Conservation (phyloP, 202 grass and related monocot species). For the Setaria italica region DNA sequence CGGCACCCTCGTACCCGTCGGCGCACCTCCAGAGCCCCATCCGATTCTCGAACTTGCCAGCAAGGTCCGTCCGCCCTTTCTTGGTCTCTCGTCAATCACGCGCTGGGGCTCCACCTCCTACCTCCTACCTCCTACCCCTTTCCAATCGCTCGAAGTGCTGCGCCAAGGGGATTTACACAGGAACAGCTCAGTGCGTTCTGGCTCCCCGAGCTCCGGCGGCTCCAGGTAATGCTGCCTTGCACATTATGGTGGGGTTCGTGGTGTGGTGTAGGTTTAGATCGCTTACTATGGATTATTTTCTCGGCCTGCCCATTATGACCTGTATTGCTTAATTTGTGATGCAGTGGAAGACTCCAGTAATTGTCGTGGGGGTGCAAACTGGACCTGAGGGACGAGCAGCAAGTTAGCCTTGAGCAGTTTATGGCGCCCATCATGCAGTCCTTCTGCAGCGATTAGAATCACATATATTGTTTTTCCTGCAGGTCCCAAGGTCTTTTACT, state of each 20-base stretch:
- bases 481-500: constrained; percentile 98
- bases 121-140: no score
- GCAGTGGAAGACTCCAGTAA: constrained; percentile 76
- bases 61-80: no score
- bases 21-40: no score
- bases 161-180: no score
- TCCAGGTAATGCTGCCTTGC: constrained; percentile 59
- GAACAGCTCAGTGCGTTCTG: constrained; percentile 86
- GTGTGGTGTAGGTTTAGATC: background rate
- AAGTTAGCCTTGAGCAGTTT: constrained; percentile 84
- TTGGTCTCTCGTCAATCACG: no score
- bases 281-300: background rate
- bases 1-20: no score
- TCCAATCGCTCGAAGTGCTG: no score
- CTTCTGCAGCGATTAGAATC: constrained; percentile 53
- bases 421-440: constrained; percentile 98
- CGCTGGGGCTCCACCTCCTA: no score
- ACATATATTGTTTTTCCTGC: background rate
- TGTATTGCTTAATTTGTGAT: constrained; percentile 28
- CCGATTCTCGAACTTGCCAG: no score
- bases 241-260: background rate
- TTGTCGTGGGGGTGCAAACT: constrained; percentile 90
- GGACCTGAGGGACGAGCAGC: constrained; percentile 87
- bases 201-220: constrained; percentile 89
- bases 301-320: constrained; percentile 13